These are phyloP conservation scores for Auricularia cornea DNA, from an alignment of 768 basidiomycete species.

Conservation along the genomic window DNA sequence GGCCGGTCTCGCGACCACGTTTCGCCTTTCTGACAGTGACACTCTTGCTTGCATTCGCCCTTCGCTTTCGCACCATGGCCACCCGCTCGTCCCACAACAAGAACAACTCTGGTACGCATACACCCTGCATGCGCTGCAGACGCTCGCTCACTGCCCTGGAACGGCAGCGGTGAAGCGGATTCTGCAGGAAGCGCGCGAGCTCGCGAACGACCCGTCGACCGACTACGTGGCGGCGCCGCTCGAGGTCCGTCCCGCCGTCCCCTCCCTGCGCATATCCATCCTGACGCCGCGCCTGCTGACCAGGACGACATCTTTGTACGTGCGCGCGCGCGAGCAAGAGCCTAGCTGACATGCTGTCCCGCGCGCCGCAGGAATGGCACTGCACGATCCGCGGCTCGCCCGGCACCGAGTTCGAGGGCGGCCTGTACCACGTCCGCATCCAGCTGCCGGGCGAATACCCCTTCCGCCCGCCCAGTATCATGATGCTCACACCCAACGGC, in stretches of 20 bases:
- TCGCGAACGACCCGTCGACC: constrained; percentile 73
- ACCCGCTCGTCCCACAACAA: constrained; percentile 53
- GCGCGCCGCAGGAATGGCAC: constrained; percentile 89
- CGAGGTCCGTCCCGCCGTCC: constrained; percentile 48
- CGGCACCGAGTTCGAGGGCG: constrained; percentile 88
- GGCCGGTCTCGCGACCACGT: constrained; percentile 1
- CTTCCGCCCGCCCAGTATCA: constrained; percentile 90
- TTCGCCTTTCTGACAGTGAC: background rate
- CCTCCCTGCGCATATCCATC: background rate
- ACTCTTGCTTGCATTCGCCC: background rate
- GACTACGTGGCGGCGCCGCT: constrained; percentile 78
- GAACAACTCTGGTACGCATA: constrained; percentile 71
- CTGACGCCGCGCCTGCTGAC: no score
- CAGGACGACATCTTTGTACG: constrained; percentile 87
- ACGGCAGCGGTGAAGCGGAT: constrained; percentile 84
- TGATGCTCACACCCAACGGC: constrained; percentile 96
- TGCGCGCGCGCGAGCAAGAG: constrained; percentile 11
- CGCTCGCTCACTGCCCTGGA: background rate
- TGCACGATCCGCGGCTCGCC: constrained; percentile 88
- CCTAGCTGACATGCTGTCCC: no score
- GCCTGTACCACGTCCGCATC: constrained; percentile 93
- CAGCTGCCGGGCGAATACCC: constrained; percentile 90
- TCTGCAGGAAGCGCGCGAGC: constrained; percentile 90
- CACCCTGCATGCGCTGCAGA: background rate
- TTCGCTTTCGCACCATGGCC: constrained; percentile 16